phyloP scores from a whole-genome alignment of 192 early-diverging fungal species.

The Linnemannia schmuckeri region DNA sequence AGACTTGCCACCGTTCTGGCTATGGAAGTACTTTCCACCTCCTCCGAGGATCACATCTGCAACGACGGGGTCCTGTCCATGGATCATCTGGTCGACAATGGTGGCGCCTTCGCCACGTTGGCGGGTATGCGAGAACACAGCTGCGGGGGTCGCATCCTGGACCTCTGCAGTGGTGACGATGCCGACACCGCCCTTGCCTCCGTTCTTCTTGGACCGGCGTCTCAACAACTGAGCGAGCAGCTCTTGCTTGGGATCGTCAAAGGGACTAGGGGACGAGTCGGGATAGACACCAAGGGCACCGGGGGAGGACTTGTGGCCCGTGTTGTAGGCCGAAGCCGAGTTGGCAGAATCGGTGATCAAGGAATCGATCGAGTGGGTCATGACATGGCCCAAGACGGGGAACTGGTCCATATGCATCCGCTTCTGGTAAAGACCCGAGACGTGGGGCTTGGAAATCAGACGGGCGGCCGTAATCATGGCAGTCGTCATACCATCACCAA shows the following conservation, averaged over 20 bases:
- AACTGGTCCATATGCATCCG: slow-evolving; percentile 55
- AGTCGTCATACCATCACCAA: slow-evolving; percentile 69
- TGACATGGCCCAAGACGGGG: slow-evolving; percentile 60
- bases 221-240: slow-evolving; percentile 67
- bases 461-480: slow-evolving; percentile 70
- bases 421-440: slow-evolving; percentile 63
- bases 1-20: slow-evolving; percentile 27
- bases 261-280: slow-evolving; percentile 64
- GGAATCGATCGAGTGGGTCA: slow-evolving; percentile 70
- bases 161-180: slow-evolving; percentile 69
- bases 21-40: slow-evolving; percentile 67
- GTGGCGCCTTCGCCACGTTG: slow-evolving; percentile 54
- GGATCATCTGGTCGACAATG: slow-evolving; percentile 67
- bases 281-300: slow-evolving; percentile 67
- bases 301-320: slow-evolving; percentile 66
- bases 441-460: slow-evolving; percentile 61
- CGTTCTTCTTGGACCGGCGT: slow-evolving; percentile 60
- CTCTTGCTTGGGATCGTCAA: slow-evolving; percentile 74
- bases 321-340: slow-evolving; percentile 67
- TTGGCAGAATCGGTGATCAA: slow-evolving; percentile 76
- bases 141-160: slow-evolving; percentile 73
- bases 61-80: slow-evolving; percentile 58
- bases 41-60: slow-evolving; percentile 71
- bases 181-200: slow-evolving; percentile 62
- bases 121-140: slow-evolving; percentile 69